These are phyloP conservation scores for Acer saccharum DNA, from an alignment of 345 rosid species.

Conservation along the genomic window DNA sequence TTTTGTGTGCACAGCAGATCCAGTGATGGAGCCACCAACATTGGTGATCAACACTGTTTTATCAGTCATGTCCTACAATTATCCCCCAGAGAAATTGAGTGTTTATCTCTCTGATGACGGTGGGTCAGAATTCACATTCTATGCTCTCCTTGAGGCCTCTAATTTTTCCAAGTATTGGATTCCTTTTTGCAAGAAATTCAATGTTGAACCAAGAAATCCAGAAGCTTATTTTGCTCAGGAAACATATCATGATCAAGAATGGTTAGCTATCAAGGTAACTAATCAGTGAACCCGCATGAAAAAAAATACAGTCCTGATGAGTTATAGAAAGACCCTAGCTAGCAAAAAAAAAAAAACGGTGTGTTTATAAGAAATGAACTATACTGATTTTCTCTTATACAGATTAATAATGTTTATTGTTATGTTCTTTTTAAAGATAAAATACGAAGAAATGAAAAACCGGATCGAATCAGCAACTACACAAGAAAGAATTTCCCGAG, in stretches of 20 bases:
- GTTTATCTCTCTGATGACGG: conserved; percentile 50
- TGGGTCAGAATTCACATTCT: conserved; percentile 40
- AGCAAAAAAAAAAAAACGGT: no score
- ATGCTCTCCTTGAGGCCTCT: conserved; percentile 43
- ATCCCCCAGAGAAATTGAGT: conserved; percentile 35
- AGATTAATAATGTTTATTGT: not conserved
- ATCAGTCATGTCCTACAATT: conserved; percentile 38
- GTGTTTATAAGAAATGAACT: not conserved
- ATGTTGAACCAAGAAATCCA: conserved; percentile 32
- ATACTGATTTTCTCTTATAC: not conserved
- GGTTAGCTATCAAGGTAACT: conserved; percentile 19
- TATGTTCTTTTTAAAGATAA: conserved; percentile 1
- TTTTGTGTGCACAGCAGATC: conserved; percentile 53
- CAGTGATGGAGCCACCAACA: conserved; percentile 39
- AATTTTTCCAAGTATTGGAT: conserved; percentile 40
- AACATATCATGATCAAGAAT: conserved; percentile 7
- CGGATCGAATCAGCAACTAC: conserved; percentile 24
- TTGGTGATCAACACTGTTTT: conserved; percentile 43
- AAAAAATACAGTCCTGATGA: no score
- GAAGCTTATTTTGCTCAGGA: conserved; percentile 7
- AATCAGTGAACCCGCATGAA: no score
- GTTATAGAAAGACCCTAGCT: no score
- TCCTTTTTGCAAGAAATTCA: conserved; percentile 35
- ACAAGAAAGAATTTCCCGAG: conserved; percentile 25
- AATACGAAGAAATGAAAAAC: conserved; percentile 27